Evolutionary conservation across 2,329 filamentous ascomycete genomes (phyloP).

Genomic region (Aspergillus quadrilineatus): DNA sequence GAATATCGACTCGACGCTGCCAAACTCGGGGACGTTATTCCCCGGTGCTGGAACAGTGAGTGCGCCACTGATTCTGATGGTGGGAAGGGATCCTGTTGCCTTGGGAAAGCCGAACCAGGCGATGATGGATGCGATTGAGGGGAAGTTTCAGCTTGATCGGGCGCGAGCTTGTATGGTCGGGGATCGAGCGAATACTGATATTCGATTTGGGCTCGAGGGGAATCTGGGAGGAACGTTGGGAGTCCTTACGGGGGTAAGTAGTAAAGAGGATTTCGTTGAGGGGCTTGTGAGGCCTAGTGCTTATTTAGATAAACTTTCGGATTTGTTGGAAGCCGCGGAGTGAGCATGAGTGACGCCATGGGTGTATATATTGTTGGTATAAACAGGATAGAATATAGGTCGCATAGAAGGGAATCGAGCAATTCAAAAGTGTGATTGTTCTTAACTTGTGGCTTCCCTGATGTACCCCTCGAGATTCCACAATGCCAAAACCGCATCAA

Average conservation of each 20-base stretch:
- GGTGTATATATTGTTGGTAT: neutral
- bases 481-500: conserved; percentile 35
- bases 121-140: conserved; percentile 99
- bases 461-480: conserved; percentile 42
- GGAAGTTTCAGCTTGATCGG: conserved; percentile 87
- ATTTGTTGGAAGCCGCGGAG: conserved; percentile 56
- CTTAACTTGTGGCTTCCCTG: neutral
- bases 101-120: conserved; percentile 95
- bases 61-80: conserved; percentile 73
- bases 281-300: conserved; percentile 71
- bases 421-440: neutral
- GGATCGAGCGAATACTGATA: conserved; percentile 91
- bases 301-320: conserved; percentile 81
- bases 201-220: conserved; percentile 89
- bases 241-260: conserved; percentile 83
- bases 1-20: conserved; percentile 87
- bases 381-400: conserved; percentile 1
- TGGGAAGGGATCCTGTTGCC: conserved; percentile 67
- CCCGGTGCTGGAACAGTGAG: conserved; percentile 85
- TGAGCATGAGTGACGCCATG: neutral
- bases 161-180: conserved; percentile 91
- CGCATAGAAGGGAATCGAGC: neutral
- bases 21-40: conserved; percentile 78
- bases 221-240: conserved; percentile 86
- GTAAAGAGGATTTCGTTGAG: conserved; percentile 79